Base-by-base conservation (phyloP, 2,329 filamentous ascomycete genomes). In the Fusarium verrucosum region DNA sequence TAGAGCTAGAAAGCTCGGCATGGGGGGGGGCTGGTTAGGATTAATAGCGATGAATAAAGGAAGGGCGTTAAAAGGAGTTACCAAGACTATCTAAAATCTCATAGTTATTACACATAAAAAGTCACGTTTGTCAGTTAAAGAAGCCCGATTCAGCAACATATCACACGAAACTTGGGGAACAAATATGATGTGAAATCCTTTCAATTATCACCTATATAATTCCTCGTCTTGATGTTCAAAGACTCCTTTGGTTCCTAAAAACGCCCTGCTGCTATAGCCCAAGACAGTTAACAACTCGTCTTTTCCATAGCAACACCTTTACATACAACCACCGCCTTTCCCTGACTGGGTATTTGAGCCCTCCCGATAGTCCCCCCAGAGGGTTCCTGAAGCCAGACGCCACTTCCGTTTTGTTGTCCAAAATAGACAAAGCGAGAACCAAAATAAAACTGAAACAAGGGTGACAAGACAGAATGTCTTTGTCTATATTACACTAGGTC, bases 401-500 rank as follows among this genome's bases (percentile, higher is more conserved):
- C 67, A 50, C 59, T 58, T 60, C 63, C 58, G 30, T 65, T 67
- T 71, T 65, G 51, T 55, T 63, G 57, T 71, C 70, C 63, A 66
- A 69, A 61, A 52, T 51, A 46, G 54, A 68, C 60, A 60, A 60
- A 50, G 33, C 38, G 35, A 68, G 13, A 62, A 54, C 42, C 46
- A 66, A 69, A 60, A 44, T 57, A 52, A 58, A 66, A 65, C 50
- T 51, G 58, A 68, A 65, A 65, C 44, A 69, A 49, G 59, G 46
- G 41, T 62, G 50, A 65, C 55, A 54, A 68, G 56, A 49, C 59
- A 14, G 19, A 33, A 54, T 49, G 64, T 45, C 59, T 62, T 69
- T 57, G 55, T 68, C 70, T 72, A 71, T 66, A 72, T 72, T 72
- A 71, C 66, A 72, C 60, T 70, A 68, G 57, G 62, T 63, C 55